Base-by-base conservation (phyloP, 2,329 filamentous ascomycete genomes). In the Arthrobotrys musiformis region DNA sequence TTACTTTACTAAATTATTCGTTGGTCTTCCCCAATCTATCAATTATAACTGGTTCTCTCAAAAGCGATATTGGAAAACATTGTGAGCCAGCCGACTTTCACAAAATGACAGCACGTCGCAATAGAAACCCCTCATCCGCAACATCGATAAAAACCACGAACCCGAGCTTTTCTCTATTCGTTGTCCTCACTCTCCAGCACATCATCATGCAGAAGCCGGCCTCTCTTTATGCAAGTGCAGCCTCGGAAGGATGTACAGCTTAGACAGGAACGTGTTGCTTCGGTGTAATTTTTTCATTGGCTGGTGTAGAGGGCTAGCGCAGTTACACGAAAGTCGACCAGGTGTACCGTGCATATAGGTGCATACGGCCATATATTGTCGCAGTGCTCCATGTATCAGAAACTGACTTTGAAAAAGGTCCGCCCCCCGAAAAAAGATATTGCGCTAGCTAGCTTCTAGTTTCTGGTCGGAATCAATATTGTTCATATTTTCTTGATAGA, bases 251-350 rank as follows among this genome's bases (percentile, higher is more conserved):
- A n/a, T 9, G 48, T 8, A 30, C 15, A 15, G 2, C 22, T 30
- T n/a, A n/a, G n/a, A 6, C 11, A 42, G 19, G 2, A 56, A 35
- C 28, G 50, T 35, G 50, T 56, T 56, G 50, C 50, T 56, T 56
- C 28, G 50, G 50, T 56, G 50, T 33, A 56, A 56, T 56, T 56
- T 35, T 56, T 2, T 56, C 3, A 56, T 56, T 56, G 50, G 50
- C 15, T 22, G 22, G 50, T 15, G 3, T 8, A 42, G 17, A 26
- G 6, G 17, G 48, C 22, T 48, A 30, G 26, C n/a, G 50, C 28
- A 7, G 50, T 56, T 35, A 56, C 50, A 56, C 50, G 28, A 56
- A 35, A n/a, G 50, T 7, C 28, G 28, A 56, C 50, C 50, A 52
- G 15, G 24, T 52, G 26, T 24, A 48, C 44, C 22, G 22, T 48